Percentiles rank a stretch among this genome's conserved stretches.
Conservation (phyloP, 345 rosid genomes). For the Eucalyptus globulus region DNA sequence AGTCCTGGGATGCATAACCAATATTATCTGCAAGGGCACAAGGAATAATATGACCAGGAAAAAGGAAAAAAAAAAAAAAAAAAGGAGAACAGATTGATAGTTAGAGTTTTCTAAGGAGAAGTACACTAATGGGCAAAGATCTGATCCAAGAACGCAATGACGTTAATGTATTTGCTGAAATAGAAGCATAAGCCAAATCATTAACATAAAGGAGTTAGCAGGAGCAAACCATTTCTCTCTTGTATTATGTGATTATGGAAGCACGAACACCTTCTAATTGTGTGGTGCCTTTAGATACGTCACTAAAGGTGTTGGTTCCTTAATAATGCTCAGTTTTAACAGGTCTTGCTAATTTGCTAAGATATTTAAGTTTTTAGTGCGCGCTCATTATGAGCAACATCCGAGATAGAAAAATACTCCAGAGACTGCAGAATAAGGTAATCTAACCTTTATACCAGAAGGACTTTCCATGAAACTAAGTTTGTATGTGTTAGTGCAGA, state of each 20-base stretch:
- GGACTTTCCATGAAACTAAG: slow-evolving; percentile 97
- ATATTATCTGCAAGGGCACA: slow-evolving; percentile 38
- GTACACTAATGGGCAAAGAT: background rate
- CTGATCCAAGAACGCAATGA: background rate
- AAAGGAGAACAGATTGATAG: background rate
- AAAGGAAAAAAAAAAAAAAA: background rate
- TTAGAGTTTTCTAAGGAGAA: background rate
- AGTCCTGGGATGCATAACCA: slow-evolving; percentile 84
- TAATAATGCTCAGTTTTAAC: background rate
- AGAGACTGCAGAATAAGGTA: background rate
- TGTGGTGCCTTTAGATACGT: background rate
- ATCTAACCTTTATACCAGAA: slow-evolving; percentile 78
- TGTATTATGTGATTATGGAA: background rate
- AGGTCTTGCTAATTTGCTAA: background rate
- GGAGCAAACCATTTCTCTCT: background rate
- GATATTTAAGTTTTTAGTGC: background rate
- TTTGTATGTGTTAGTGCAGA: slow-evolving; percentile 83
- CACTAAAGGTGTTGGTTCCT: accelerated
- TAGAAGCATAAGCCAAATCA: background rate
- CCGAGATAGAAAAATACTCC: background rate
- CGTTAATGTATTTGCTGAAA: background rate
- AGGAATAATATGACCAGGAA: background rate
- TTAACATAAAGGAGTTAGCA: background rate
- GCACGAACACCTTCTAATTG: background rate
- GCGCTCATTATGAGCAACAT: background rate